These are phyloP conservation scores for Sarcodon aspratus DNA, from an alignment of 768 basidiomycete genomes.

Conservation along the genomic window DNA sequence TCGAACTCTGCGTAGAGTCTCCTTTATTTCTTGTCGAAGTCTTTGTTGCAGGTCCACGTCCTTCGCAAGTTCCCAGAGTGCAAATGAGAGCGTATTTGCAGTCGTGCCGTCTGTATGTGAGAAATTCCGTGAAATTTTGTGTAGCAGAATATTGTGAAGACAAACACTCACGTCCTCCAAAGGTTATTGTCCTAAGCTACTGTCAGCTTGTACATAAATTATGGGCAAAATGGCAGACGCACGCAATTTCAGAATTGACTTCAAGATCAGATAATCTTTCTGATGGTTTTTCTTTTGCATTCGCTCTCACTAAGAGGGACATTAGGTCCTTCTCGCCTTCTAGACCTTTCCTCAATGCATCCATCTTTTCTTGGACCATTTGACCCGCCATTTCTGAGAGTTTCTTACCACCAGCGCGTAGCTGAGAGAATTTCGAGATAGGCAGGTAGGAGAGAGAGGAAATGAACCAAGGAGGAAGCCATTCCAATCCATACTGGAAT, in stretches of 20 bases:
- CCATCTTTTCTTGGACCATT: not conserved
- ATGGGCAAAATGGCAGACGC: not conserved
- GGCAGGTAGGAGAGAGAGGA: too few species aligned
- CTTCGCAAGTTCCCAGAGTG: slow-evolving; percentile 18
- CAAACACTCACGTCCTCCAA: not conserved
- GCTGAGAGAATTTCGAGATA: too few species aligned
- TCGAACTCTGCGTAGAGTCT: slow-evolving; percentile 9
- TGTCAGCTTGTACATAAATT: not conserved
- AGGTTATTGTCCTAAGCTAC: not conserved
- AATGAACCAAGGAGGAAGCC: too few species aligned
- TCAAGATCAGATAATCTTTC: not conserved
- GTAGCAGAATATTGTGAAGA: not conserved
- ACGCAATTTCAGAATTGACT: not conserved
- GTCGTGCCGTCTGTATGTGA: slow-evolving; percentile 15
- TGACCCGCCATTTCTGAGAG: not conserved
- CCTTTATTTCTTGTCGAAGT: slow-evolving; percentile 16
- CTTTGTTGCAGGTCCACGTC: slow-evolving; percentile 14
- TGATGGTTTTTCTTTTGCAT: not conserved
- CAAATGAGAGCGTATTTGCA: slow-evolving; percentile 17
- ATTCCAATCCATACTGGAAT: too few species aligned
- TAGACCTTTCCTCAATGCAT: not conserved
- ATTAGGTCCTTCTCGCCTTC: not conserved
- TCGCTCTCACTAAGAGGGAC: not conserved
- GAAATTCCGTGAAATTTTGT: not conserved
- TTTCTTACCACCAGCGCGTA: too few species aligned